These are phyloP conservation scores for Trichoderma koningiopsis DNA, from an alignment of 2,329 filamentous ascomycete genomes.

Conservation along the genomic window DNA sequence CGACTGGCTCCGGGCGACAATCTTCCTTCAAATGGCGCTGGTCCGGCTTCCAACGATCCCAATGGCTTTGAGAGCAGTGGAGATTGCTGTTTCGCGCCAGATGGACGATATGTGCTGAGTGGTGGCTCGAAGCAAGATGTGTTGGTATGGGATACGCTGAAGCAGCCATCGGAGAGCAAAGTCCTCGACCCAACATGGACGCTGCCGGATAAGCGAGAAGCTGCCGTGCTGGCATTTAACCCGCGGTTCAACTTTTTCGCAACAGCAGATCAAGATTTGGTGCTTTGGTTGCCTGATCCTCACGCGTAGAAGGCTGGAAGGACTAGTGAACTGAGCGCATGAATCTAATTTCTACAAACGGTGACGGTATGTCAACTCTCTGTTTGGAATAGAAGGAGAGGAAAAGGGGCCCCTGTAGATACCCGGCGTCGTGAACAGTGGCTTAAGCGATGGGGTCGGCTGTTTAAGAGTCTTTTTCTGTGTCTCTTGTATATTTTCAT, in stretches of 20 bases:
- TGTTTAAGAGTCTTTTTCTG: not conserved
- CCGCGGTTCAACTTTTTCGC: conserved; percentile 90
- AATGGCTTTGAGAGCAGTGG: conserved; percentile 61
- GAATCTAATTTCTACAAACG: not conserved
- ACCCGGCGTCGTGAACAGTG: conserved; percentile 14
- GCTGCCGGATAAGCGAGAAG: conserved; percentile 67
- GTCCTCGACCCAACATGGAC: conserved; percentile 64
- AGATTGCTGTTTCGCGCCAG: conserved; percentile 86
- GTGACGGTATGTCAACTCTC: not conserved
- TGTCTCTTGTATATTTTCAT: not conserved
- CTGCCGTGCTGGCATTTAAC: conserved; percentile 81
- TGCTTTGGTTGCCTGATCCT: conserved; percentile 77
- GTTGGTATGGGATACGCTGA: conserved; percentile 81
- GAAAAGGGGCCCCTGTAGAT: conserved; percentile 7
- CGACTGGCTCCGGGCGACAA: conserved; percentile 57
- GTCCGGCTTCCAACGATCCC: conserved; percentile 37
- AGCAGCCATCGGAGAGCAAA: conserved; percentile 56
- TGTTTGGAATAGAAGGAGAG: not conserved
- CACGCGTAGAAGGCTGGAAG: conserved; percentile 43
- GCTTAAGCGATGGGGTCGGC: not conserved
- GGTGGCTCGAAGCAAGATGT: conserved; percentile 70
- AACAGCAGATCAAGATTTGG: conserved; percentile 80
- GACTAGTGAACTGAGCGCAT: no score
- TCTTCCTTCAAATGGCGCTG: conserved; percentile 32
- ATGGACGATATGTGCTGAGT: conserved; percentile 85